These are phyloP conservation scores for Vinca minor DNA, from an alignment of 257 asterid genomes.

Conservation along the genomic window DNA sequence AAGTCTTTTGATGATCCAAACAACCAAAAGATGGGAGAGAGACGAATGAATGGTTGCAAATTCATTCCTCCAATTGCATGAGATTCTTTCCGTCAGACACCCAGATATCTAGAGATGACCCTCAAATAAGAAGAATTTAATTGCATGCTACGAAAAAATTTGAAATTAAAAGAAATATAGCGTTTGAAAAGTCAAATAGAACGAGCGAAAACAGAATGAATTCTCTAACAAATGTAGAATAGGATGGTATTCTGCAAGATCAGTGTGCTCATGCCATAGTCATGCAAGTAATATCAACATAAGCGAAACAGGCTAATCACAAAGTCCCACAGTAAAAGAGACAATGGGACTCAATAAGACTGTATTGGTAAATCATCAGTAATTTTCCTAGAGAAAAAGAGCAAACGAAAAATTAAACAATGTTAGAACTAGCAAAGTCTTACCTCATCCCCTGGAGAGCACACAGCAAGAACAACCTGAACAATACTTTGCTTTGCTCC, in stretches of 20 bases:
- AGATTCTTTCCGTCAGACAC: background rate
- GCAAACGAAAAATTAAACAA: background rate
- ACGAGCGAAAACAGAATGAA: background rate
- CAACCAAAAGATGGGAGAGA: background rate
- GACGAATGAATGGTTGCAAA: background rate
- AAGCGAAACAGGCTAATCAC: background rate
- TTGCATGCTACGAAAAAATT: too few species aligned
- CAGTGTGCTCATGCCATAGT: background rate
- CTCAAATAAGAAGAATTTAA: background rate
- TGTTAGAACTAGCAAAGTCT: background rate
- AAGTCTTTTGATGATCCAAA: background rate
- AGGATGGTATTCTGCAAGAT: background rate
- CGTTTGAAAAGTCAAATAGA: background rate
- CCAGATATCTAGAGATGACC: background rate
- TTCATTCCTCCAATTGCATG: background rate
- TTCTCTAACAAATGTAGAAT: background rate
- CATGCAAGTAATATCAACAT: background rate
- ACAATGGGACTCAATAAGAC: background rate
- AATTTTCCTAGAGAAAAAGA: background rate
- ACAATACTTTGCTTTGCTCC: slow-evolving; percentile 90
- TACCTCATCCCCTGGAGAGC: slow-evolving; percentile 99
- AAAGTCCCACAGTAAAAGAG: slow-evolving; percentile 1
- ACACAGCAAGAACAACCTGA: slow-evolving; percentile 90
- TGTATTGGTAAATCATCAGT: too few species aligned
- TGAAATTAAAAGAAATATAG: background rate